Evolutionary conservation across 257 asterid genomes (phyloP), one percentile per base, ranked within the genome.

Genomic region (Capsicum rhomboideum): DNA sequence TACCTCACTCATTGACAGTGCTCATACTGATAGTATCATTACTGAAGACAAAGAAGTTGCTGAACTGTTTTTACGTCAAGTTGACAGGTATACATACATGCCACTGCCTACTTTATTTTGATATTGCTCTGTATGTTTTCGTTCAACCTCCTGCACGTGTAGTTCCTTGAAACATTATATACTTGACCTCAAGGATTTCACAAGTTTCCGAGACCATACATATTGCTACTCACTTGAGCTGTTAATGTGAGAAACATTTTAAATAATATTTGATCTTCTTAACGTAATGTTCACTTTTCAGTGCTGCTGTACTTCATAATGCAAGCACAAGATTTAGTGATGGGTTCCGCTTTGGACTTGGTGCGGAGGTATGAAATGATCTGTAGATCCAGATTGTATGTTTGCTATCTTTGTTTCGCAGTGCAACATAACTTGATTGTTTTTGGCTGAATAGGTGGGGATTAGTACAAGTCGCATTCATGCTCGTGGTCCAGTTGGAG

Each of bases 401-500:
- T 28, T 34, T 21, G 80, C 58, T 74, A 77, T 50, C 64, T 50
- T 77, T 77, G 46, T 50, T 77, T 77, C 28, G 4, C 82, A 77
- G 46, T 77, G 46, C 44, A 77, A 17, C 58, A 21, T 79, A 28
- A 83, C 56, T 23, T 82, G 58, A 82, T 68, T 56, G 58, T 54
- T 59, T 82, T 72, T 56, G 78, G 78, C 85, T 84, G 66, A 86
- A 69, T 86, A 96, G 99, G 99, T 96, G 55, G 99, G 99, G 82
- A 92, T 94, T 68, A 96, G 99, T 86, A 96, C 98, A 14, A 93
- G 98, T 85, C 93, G 98, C 86, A 94, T 96, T 83, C 99, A 96
- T 88, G 99, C 99, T 42, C 98, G 99, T 79, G 99, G 99, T 53
- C 99, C 99, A 8, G 99, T 96, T 29, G 98, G 99, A 40, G 98